Evolutionary conservation across 2,329 filamentous ascomycete genomes (phyloP).

Genomic region (Sporothrix protearum): DNA sequence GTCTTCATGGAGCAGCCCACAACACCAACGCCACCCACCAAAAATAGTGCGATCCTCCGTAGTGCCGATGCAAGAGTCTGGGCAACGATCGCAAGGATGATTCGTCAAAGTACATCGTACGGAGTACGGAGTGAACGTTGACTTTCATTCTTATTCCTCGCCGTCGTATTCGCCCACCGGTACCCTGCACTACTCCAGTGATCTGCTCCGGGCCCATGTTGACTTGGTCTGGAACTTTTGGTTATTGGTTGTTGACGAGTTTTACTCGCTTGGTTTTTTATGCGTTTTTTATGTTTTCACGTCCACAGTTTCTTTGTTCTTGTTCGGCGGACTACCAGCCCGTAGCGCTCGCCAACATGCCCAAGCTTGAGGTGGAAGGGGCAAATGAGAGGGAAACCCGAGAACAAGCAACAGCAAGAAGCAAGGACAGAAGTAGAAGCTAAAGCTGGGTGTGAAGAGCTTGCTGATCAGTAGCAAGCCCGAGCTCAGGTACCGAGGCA

Average conservation of each 20-base stretch:
- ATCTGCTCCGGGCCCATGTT: neutral
- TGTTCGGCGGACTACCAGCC: neutral
- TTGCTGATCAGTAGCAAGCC: neutral
- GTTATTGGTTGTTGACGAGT: neutral
- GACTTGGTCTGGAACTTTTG: neutral
- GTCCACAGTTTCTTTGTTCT: slow-evolving; percentile 2
- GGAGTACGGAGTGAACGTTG: neutral
- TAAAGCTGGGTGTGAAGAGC: neutral
- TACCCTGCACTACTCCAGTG: neutral
- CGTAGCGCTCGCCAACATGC: neutral
- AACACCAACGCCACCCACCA: slow-evolving; percentile 7
- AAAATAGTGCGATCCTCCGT: slow-evolving; percentile 6
- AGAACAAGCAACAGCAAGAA: neutral
- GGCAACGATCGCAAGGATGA: neutral
- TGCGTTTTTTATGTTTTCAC: neutral
- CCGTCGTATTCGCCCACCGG: neutral
- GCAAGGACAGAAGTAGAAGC: neutral
- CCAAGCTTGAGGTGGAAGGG: neutral
- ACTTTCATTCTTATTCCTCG: neutral
- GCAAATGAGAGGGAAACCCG: neutral
- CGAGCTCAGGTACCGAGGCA: neutral
- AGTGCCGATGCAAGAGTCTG: neutral
- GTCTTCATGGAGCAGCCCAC: neutral
- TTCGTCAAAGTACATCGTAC: neutral
- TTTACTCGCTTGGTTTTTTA: neutral